Conservation (phyloP, 305 asterid genomes). For the Euphrasia arctica region DNA sequence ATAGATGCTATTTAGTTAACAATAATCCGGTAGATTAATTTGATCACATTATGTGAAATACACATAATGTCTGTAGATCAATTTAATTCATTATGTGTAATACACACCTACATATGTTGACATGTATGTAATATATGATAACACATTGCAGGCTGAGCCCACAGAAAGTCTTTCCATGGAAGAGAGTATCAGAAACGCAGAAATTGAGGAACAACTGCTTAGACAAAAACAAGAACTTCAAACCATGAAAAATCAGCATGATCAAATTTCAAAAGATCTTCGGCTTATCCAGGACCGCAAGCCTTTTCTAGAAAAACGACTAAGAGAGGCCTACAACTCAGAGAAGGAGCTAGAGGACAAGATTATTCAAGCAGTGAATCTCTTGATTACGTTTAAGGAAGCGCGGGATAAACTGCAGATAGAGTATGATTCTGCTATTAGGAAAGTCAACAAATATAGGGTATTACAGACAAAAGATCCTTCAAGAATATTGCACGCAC, state of each 20-base stretch:
- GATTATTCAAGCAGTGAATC: slow-evolving; percentile 83
- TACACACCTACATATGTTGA: not conserved
- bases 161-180: slow-evolving; percentile 46
- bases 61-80: slow-evolving; percentile 2
- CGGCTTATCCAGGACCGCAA: slow-evolving; percentile 47
- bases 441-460: slow-evolving; percentile 45
- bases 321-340: slow-evolving; percentile 43
- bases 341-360: slow-evolving; percentile 90
- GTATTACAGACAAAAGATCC: slow-evolving; percentile 42
- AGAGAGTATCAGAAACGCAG: slow-evolving; percentile 42
- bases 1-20: no score
- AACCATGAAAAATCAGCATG: slow-evolving; percentile 43
- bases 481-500: slow-evolving; percentile 32
- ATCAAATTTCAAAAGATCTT: slow-evolving; percentile 42
- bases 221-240: slow-evolving; percentile 54
- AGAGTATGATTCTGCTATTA: slow-evolving; percentile 59
- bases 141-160: slow-evolving; percentile 56
- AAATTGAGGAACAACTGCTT: slow-evolving; percentile 48
- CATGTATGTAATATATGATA: slow-evolving; percentile 25
- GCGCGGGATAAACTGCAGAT: slow-evolving; percentile 66
- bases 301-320: slow-evolving; percentile 58
- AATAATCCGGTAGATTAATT: not conserved
- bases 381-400: slow-evolving; percentile 63
- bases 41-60: not conserved
- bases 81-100: slow-evolving; percentile 19